A percentile compares a stretch with the other conserved stretches of the same genome.
These are phyloP conservation scores for Candolleomyces eurysporus DNA, from an alignment of 768 basidiomycete genomes.

Conservation along the genomic window DNA sequence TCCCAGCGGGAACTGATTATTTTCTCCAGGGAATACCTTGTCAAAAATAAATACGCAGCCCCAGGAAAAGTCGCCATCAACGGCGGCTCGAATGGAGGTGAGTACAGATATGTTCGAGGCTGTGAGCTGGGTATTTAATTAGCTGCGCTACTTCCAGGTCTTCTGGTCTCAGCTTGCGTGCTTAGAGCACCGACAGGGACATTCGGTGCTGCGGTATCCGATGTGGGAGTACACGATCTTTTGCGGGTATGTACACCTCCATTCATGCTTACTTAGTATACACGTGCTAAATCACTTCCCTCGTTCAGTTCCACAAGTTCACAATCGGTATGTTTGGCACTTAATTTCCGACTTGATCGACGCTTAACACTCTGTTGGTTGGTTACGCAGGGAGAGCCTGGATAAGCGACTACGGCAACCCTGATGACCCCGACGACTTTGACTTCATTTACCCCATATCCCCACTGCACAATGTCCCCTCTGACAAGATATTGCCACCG, in stretches of 20 bases:
- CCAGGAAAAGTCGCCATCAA: constrained; percentile 73
- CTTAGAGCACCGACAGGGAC: constrained; percentile 74
- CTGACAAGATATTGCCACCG: constrained; percentile 60
- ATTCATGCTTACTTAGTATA: constrained; percentile 3
- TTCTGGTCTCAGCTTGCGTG: constrained; percentile 82
- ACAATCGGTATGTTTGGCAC: constrained; percentile 55
- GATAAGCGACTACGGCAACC: constrained; percentile 78
- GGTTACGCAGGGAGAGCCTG: constrained; percentile 61
- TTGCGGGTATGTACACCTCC: constrained; percentile 52
- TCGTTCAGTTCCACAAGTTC: constrained; percentile 62
- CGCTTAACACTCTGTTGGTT: background rate
- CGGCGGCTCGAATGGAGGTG: constrained; percentile 82
- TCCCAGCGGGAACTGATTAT: constrained; percentile 1
- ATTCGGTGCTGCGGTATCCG: constrained; percentile 76
- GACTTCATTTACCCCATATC: constrained; percentile 83
- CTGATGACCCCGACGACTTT: constrained; percentile 73
- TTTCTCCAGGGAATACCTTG: constrained; percentile 57
- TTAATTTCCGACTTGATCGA: background rate
- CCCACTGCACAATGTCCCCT: constrained; percentile 76
- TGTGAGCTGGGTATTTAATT: background rate
- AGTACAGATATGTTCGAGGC: constrained; percentile 12
- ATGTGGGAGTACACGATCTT: constrained; percentile 80
- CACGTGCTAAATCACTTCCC: background rate
- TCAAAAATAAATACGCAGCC: constrained; percentile 68
- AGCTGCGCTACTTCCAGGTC: constrained; percentile 37